Evolutionary conservation across 2,329 filamentous ascomycete genomes (phyloP).

Genomic region (Fusarium sp.): DNA sequence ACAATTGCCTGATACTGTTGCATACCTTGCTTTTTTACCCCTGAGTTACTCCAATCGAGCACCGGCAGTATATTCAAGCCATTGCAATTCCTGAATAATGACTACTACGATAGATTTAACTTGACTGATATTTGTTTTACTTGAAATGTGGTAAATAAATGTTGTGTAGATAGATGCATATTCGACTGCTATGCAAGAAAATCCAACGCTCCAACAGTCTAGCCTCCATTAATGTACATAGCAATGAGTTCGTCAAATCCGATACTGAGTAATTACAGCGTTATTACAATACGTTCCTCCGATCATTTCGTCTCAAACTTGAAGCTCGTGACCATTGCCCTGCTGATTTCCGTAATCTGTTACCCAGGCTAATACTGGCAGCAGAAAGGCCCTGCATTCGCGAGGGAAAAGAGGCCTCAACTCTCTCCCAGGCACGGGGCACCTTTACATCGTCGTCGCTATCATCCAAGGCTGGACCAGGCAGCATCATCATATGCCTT

Average conservation of each 20-base stretch:
- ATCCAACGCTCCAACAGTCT: not conserved
- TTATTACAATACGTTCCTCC: constrained; percentile 34
- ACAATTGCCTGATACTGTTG: not conserved
- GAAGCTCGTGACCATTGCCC: constrained; percentile 60
- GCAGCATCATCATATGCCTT: constrained; percentile 42
- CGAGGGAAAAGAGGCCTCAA: constrained; percentile 42
- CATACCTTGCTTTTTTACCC: not conserved
- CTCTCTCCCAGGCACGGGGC: constrained; percentile 46
- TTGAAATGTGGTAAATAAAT: not conserved
- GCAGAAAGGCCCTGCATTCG: constrained; percentile 44
- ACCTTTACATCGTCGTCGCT: constrained; percentile 47
- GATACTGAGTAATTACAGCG: not conserved
- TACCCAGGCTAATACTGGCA: constrained; percentile 62
- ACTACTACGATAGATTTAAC: not conserved
- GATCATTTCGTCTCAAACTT: constrained; percentile 52
- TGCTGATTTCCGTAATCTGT: constrained; percentile 61
- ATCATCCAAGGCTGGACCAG: constrained; percentile 46
- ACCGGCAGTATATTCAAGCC: not conserved
- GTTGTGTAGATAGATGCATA: not conserved
- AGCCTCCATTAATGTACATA: constrained; percentile 4
- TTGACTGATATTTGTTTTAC: not conserved
- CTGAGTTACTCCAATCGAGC: not conserved
- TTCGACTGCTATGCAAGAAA: not conserved
- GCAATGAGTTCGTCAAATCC: constrained; percentile 4
- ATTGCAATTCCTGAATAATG: not conserved